Evolutionary conservation across 192 early-diverging fungal species (phyloP), one percentile per base, ranked within the genome.

Genomic region (Coemansia sp.): DNA sequence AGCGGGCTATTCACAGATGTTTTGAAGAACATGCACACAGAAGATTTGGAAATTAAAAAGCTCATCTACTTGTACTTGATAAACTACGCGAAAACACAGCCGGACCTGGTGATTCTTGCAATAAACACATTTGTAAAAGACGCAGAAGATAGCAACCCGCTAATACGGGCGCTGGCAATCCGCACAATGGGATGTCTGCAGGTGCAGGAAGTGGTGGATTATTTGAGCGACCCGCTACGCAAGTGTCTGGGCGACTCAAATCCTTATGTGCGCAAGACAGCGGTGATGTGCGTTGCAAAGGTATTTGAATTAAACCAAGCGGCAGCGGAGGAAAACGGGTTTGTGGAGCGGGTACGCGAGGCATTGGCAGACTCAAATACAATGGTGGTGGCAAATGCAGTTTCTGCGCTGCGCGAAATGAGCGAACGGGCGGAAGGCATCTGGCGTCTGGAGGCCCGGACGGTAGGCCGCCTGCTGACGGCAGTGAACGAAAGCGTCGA

Each of bases 21-120:
- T 20, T 87, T 99, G 33, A 98, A 98, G 74, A 96, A 96, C 84
- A 99, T 99, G 97, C 95, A 98, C 75, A 98, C 95, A 2, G 96
- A 97, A 61, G 87, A 91, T 33, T 78, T 93, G 54, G 92, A 93
- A 76, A 87, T 91, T 62, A 92, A 93, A 64, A 92, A 92, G 84
- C 90, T 91, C 90, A 93, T 99, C 10, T 97, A 98, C 74, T 85
- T 99, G 39, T 99, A 94, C 69, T 71, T 99, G 59, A 95, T 98
- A 74, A 96, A 96, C 80, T 99, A 99, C 77, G 92, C 94, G 6
- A 89, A 91, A 70, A 88, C 85, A 21, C 94, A 94, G 63, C 93
- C 96, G 5, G 97, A 99, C 66, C 91, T 99, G 80, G 93, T 94
- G 30, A 88, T 91, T 62, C 85, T 93, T 75, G 94, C 97, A 9